phyloP scores from a whole-genome alignment of 1,139 yeast species.

The Dujonia santamariae region DNA sequence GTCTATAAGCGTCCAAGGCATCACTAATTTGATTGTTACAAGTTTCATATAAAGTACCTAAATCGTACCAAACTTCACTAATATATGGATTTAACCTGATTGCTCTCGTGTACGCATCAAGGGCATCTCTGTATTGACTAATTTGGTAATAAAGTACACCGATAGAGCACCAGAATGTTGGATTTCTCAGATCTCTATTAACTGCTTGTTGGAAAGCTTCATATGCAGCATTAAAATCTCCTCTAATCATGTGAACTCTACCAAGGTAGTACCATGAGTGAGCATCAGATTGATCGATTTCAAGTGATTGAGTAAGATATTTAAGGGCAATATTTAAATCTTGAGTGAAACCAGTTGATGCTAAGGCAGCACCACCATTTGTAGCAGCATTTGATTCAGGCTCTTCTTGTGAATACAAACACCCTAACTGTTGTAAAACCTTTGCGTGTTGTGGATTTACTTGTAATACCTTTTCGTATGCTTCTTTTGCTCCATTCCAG shows the following conservation, averaged over 20 bases:
- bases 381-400: conserved; percentile 15
- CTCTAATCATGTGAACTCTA: conserved; percentile 93
- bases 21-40: conserved; percentile 94
- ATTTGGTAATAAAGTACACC: conserved; percentile 96
- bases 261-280: conserved; percentile 97
- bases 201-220: conserved; percentile 99
- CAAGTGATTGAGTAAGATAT: conserved; percentile 80
- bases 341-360: conserved; percentile 37
- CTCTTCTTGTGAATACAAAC: conserved; percentile 85
- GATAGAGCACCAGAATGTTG: conserved; percentile 98
- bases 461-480: conserved; percentile 86
- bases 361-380: conserved; percentile 38
- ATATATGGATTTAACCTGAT: conserved; percentile 93
- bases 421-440: conserved; percentile 93
- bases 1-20: conserved; percentile 94
- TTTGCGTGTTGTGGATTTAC: conserved; percentile 94
- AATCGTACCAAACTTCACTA: conserved; percentile 97
- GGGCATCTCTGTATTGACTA: conserved; percentile 92
- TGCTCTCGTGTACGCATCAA: conserved; percentile 96
- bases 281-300: conserved; percentile 87
- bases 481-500: conserved; percentile 88
- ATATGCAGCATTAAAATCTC: conserved; percentile 92
- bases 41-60: conserved; percentile 94
- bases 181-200: conserved; percentile 91
- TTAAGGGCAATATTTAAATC: conserved; percentile 83